Base-by-base conservation (phyloP, 352 stramenopile species). In the Phytophthora sojae region DNA sequence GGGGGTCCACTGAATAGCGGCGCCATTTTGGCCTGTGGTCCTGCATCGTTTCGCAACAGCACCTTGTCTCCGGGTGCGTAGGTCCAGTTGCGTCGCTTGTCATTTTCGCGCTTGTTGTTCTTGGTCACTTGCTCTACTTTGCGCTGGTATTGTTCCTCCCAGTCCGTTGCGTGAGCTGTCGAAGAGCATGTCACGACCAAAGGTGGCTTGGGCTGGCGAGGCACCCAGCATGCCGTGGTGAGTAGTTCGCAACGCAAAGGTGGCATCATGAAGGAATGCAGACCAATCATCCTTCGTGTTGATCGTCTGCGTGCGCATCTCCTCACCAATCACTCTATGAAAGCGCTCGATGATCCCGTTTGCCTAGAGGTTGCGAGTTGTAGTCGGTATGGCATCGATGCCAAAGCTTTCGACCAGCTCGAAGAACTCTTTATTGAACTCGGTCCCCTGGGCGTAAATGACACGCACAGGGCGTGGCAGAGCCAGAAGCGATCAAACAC, bases 351-450 rank as follows among this genome's bases (percentile, higher is more conserved):
- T 64, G 23, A 64, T 37, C n/a, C 42, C 44, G 21, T 64, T 64
- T 44, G 57, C 26, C n/a, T 64, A 44, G 0, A 44, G 42, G 26
- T 64, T 64, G n/a, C 44, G 57, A 32, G 44, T 56, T 4, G 57
- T 64, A 11, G 44, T 64, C 2, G 44, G 44, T 7, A 60, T 21
- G 15, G 17, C n/a, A 14, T 26, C 15, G 26, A 64, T 64, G 26
- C 32, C 32, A 39, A 39, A 39, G 7, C 42, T 64, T 47, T 55
- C 44, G 6, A 67, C 25, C 11, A 67, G 25, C 49, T 67, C 47
- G 5, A 67, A 54, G 17, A 67, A 67, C 50, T 47, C 35, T 11
- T 57, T 67, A 17, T 64, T 64, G 39, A 47, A 47, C 15, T 47
- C 39, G 1, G 12, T 19, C 12, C 39, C 57, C 26, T 62, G 57